Evolutionary conservation across 139 green algal genomes (phyloP), one percentile per base, ranked within the genome.

Genomic region (Spirogloea muscicola): DNA sequence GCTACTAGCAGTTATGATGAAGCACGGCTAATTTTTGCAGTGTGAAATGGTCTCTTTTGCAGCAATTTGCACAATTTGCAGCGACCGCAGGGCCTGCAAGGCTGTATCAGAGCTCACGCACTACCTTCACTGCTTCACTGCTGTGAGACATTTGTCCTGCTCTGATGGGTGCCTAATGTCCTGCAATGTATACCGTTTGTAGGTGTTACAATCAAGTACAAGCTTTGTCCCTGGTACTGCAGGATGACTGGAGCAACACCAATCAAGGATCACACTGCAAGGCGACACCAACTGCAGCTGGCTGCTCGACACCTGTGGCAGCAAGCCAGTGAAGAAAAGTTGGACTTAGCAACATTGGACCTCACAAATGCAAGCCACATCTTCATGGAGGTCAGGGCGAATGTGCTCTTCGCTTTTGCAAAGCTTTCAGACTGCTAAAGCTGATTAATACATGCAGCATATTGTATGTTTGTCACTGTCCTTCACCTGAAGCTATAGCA

Each of bases 251-350:
- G n/a, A n/a, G n/a, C n/a, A n/a, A n/a, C n/a, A n/a, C n/a, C 21
- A 27, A 60, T 69, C 10, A 6, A n/a, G 13, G 60, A 69, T 31
- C 18, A 58, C 10, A 13, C 33, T 16, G 78, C 83, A 16, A 79
- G 87, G 7, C 72, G 92, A 62, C 72, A 86, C 51, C 91, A 96
- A 83, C 89, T 96, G 16, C 70, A 84, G 57, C 60, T 91, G 33
- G 88, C 87, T 10, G 40, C 59, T 3, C 63, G 70, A 10, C 41
- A 67, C 29, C 66, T 72, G 27, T 44, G 69, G 44, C 6, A 18
- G 46, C 6, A 18, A 61, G 49, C 48, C 18, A 33, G 5, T 7
- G 40, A 33, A 39, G 52, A 6, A 33, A 39, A 39, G 40, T 5
- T 70, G 7, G 9, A 70, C 41, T 6, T 9, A 6, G 34, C 36